A percentile compares a stretch with the other conserved stretches of the same genome.
These are phyloP conservation scores for Debaryomyces sp. DNA, from an alignment of 1,139 yeast species.

Conservation along the genomic window DNA sequence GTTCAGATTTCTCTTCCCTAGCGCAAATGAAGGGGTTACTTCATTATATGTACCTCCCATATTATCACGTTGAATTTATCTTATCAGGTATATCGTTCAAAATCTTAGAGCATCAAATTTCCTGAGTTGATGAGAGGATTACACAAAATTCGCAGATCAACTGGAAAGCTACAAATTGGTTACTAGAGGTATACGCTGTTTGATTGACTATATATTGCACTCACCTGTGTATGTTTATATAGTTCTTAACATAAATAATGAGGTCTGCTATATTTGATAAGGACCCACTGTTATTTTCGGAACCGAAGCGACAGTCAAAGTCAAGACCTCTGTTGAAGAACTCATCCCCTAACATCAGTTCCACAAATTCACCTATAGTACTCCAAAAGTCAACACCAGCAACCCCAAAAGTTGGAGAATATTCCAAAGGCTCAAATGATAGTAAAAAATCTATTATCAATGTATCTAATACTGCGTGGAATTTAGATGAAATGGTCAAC, in stretches of 20 bases:
- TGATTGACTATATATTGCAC: background rate
- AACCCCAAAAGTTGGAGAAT: slow-evolving; percentile 21
- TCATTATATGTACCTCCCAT: slow-evolving; percentile 13
- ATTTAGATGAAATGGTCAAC: slow-evolving; percentile 41
- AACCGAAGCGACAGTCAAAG: slow-evolving; percentile 10
- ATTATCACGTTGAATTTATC: background rate
- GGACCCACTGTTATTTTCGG: slow-evolving; percentile 15
- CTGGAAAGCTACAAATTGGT: background rate
- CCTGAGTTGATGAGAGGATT: background rate
- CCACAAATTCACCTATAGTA: slow-evolving; percentile 12
- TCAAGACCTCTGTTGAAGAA: slow-evolving; percentile 10
- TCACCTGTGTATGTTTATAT: background rate
- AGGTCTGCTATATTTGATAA: slow-evolving; percentile 41
- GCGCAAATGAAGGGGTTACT: slow-evolving; percentile 9
- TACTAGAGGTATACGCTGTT: background rate
- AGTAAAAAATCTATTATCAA: background rate
- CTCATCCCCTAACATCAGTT: slow-evolving; percentile 2
- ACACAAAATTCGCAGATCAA: slow-evolving; percentile 4
- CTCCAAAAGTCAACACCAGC: slow-evolving; percentile 18
- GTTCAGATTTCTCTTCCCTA: slow-evolving; percentile 2
- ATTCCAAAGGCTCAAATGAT: background rate
- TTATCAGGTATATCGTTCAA: background rate
- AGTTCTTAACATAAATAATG: slow-evolving; percentile 20
- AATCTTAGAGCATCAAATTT: background rate
- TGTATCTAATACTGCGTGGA: slow-evolving; percentile 30